Evolutionary conservation across 352 stramenopile genomes (phyloP).

Genomic region (Hyaloperonospora brassicae): DNA sequence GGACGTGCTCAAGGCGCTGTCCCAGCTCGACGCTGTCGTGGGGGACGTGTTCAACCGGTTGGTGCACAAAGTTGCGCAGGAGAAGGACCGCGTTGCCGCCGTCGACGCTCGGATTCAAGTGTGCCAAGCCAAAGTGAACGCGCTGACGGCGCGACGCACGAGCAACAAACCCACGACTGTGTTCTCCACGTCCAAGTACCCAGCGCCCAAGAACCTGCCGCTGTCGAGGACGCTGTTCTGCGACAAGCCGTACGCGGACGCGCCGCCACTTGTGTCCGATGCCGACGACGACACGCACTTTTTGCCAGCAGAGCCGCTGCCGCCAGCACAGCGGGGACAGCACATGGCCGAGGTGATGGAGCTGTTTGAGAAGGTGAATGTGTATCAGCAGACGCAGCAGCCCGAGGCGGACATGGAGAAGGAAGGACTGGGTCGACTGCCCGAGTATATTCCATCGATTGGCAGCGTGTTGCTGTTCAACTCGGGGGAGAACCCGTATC

Average conservation of each 20-base stretch:
- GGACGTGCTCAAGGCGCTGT: slow-evolving; percentile 80
- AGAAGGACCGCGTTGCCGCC: slow-evolving; percentile 69
- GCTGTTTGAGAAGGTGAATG: slow-evolving; percentile 79
- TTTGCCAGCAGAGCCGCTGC: slow-evolving; percentile 61
- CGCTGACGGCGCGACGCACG: slow-evolving; percentile 63
- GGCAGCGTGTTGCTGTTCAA: slow-evolving; percentile 83
- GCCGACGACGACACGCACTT: slow-evolving; percentile 78
- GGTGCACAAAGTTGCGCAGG: slow-evolving; percentile 60
- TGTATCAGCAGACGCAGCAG: slow-evolving; percentile 60
- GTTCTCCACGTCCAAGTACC: slow-evolving; percentile 86
- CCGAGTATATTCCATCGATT: slow-evolving; percentile 76
- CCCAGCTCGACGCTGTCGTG: slow-evolving; percentile 76
- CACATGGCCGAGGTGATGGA: slow-evolving; percentile 78
- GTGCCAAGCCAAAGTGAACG: slow-evolving; percentile 81
- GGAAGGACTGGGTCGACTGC: slow-evolving; percentile 67
- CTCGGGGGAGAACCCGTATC: slow-evolving; percentile 82
- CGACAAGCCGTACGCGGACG: slow-evolving; percentile 78
- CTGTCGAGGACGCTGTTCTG: slow-evolving; percentile 72
- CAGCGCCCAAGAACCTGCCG: slow-evolving; percentile 58
- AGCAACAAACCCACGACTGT: slow-evolving; percentile 84
- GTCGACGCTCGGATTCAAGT: slow-evolving; percentile 70
- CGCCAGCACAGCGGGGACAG: slow-evolving; percentile 61
- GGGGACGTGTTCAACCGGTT: slow-evolving; percentile 80
- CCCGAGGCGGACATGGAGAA: slow-evolving; percentile 79
- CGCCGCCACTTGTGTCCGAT: slow-evolving; percentile 56